These are phyloP conservation scores for Coccomyxa subellipsoidea DNA, from an alignment of 163 green algal species.

Conservation along the genomic window DNA sequence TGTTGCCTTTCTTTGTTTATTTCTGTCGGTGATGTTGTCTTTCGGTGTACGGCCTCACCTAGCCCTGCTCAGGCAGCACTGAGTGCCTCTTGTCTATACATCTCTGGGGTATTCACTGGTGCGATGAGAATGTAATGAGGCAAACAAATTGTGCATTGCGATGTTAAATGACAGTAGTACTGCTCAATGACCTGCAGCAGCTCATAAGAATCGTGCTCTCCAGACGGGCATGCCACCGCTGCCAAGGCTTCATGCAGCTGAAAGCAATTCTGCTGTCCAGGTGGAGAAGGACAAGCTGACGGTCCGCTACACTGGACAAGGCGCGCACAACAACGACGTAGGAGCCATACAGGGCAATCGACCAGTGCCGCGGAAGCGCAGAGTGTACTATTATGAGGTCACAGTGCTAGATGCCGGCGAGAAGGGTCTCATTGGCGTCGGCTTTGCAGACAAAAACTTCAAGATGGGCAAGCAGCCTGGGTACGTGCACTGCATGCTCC, in stretches of 20 bases:
- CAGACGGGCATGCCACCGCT: too few species aligned
- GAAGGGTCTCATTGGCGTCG: conserved; percentile 64
- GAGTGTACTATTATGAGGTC: conserved; percentile 85
- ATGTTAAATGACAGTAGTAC: too few species aligned
- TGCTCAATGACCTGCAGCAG: too few species aligned
- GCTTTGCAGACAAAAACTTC: conserved; percentile 71
- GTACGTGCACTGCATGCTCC: conserved; percentile 51
- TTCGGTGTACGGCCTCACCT: too few species aligned
- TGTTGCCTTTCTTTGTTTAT: neutral
- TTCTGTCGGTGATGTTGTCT: too few species aligned
- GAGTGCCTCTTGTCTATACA: too few species aligned
- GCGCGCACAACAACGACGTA: conserved; percentile 72
- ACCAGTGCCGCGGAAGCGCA: conserved; percentile 49
- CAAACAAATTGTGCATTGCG: too few species aligned
- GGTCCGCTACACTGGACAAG: conserved; percentile 56
- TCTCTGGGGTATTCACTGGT: too few species aligned
- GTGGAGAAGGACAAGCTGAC: conserved; percentile 64
- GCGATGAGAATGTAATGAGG: too few species aligned
- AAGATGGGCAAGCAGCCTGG: conserved; percentile 79
- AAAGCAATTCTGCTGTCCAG: conserved; percentile 6
- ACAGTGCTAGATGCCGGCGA: conserved; percentile 62
- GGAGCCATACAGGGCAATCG: conserved; percentile 66
- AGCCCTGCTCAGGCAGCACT: too few species aligned
- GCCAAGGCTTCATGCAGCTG: too few species aligned
- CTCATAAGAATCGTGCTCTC: too few species aligned